These are phyloP conservation scores for Thraustochytrium sp. DNA, from an alignment of 352 stramenopile species.

Conservation along the genomic window DNA sequence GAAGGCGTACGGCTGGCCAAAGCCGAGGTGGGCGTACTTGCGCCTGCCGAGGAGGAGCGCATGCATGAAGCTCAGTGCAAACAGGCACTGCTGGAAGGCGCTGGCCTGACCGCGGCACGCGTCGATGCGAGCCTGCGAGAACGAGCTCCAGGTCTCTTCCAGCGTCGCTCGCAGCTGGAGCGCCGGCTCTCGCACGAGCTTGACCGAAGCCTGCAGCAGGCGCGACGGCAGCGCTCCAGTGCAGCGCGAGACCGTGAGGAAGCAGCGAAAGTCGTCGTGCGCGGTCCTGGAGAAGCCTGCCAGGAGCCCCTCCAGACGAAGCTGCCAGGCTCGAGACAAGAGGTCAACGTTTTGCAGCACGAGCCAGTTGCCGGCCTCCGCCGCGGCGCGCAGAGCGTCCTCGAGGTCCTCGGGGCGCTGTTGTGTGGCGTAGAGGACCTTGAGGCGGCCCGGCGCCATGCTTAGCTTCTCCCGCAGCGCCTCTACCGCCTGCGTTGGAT, in stretches of 20 bases:
- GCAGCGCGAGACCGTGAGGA: conserved; percentile 87
- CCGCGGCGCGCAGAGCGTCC: conserved; percentile 69
- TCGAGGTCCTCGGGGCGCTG: conserved; percentile 87
- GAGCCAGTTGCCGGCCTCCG: conserved; percentile 84
- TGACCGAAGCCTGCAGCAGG: conserved; percentile 89
- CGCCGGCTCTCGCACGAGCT: conserved; percentile 89
- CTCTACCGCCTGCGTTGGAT: conserved; percentile 88
- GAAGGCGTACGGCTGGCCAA: conserved; percentile 92
- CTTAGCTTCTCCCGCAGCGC: conserved; percentile 71
- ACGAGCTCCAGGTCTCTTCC: conserved; percentile 84
- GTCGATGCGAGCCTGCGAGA: conserved; percentile 75
- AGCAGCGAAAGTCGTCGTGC: conserved; percentile 88
- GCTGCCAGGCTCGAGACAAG: conserved; percentile 81
- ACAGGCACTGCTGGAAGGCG: conserved; percentile 80
- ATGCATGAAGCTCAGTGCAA: conserved; percentile 88
- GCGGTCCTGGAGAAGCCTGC: conserved; percentile 68
- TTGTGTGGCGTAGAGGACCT: conserved; percentile 88
- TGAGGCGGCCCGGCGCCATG: conserved; percentile 75
- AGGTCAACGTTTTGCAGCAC: conserved; percentile 90
- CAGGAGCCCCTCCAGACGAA: conserved; percentile 83
- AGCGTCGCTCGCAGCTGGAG: conserved; percentile 91
- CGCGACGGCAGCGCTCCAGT: conserved; percentile 95
- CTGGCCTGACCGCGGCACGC: conserved; percentile 56
- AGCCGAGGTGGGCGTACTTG: conserved; percentile 84
- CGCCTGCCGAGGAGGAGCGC: conserved; percentile 82